Base-by-base conservation (phyloP, 2,329 filamentous ascomycete species). In the Fusarium mundagurra region DNA sequence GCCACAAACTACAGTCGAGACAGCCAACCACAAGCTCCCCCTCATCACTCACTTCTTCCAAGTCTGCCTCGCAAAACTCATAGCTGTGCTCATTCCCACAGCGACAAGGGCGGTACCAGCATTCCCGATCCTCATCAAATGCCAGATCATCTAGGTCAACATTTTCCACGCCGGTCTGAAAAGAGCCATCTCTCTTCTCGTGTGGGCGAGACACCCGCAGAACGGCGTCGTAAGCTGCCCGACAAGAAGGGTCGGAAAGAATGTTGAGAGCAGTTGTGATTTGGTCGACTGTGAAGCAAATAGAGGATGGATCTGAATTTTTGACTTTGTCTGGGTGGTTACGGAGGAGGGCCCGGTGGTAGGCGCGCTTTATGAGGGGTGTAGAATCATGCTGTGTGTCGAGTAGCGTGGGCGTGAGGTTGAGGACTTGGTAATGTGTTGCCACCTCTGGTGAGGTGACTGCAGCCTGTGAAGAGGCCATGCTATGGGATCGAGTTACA, bases 11-110 rank as follows among this genome's bases (percentile, higher is more conserved):
- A 74, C 91, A 93, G 76, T 92, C 91, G 64, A 85, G 84, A 77
- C 91, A 93, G 17, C 89, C 91, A 45, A 93, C 90, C 80, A 92
- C 85, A 53, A 92, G 80, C 78, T 91, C 89, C 14, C 90, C 88
- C 71, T 88, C 84, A 58, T 89, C 88, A 51, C 85, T 86, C 44
- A 86, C 88, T 77, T 88, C 89, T 72, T 90, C 88, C 55, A 93
- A 82, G 78, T 92, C 90, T 14, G 80, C 81, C 81, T 92, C 91
- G 22, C 81, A 82, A 71, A 92, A 87, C 34, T 87, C 80, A 78
- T 89, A 93, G 3, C 91, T 91, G 44, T 86, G 85, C 38, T 85
- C 83, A 79, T 92, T 92, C 44, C 91, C 91, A 80, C 91, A 93
- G 60, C 91, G 88, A 81, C 91, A 93, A 22, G 84, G 76, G 48